Evolutionary conservation across 2,329 filamentous ascomycete genomes (phyloP).

Genomic region (Cadophora sp.): DNA sequence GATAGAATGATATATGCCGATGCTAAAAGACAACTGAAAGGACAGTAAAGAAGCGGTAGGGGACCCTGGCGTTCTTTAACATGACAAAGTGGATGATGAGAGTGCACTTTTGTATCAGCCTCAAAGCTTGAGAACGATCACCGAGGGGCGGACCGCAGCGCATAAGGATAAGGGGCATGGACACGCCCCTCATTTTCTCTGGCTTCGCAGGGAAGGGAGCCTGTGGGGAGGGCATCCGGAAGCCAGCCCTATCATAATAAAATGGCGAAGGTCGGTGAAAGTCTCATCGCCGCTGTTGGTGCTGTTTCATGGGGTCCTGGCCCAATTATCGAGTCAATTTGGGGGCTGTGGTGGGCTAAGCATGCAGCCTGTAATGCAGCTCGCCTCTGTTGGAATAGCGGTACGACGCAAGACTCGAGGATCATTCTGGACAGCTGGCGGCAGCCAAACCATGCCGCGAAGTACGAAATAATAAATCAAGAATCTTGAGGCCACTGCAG

Average conservation of each 20-base stretch:
- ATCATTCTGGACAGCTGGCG: neutral
- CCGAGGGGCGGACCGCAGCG: slow-evolving; percentile 7
- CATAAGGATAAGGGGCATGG: slow-evolving; percentile 8
- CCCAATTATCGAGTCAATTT: slow-evolving; percentile 10
- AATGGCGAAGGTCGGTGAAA: slow-evolving; percentile 12
- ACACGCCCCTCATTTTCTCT: neutral
- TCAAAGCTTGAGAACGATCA: slow-evolving; percentile 13
- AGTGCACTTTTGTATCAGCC: slow-evolving; percentile 8
- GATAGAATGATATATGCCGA: neutral
- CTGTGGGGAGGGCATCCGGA: slow-evolving; percentile 3
- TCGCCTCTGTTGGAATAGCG: slow-evolving; percentile 7
- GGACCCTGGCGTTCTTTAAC: neutral
- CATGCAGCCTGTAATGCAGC: slow-evolving; percentile 14
- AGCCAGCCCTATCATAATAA: slow-evolving; percentile 12
- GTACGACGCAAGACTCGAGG: neutral
- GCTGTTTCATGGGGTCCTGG: neutral
- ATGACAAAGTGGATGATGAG: neutral
- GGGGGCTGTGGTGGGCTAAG: slow-evolving; percentile 12
- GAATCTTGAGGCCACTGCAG: neutral
- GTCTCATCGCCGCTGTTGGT: neutral
- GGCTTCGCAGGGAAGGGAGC: slow-evolving; percentile 3
- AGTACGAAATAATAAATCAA: neutral
- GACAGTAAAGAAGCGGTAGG: neutral
- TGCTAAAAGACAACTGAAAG: neutral
- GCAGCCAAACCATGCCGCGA: neutral